Evolutionary conservation across 75 land plant species (phyloP).

Genomic region (Ceratopteris richardii): DNA sequence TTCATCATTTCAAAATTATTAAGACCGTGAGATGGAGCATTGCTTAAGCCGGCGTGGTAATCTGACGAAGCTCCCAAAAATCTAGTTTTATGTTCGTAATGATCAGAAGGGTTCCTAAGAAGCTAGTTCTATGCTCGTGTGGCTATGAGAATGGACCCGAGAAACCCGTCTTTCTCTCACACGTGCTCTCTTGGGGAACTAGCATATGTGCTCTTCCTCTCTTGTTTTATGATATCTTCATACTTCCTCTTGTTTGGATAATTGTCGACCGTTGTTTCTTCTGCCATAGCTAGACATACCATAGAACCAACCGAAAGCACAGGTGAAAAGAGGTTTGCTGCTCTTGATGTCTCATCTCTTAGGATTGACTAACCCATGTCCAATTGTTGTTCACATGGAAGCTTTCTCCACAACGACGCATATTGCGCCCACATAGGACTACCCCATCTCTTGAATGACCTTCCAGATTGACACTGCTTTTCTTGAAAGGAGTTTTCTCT

Average conservation of each 20-base stretch:
- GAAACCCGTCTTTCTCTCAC: constrained; percentile 1
- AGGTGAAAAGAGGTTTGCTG: too few species aligned
- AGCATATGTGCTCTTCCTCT: neutral
- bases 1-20: constrained; percentile 22
- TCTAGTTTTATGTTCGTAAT: neutral
- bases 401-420: too few species aligned
- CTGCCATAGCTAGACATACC: neutral
- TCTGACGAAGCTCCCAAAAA: neutral
- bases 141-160: neutral
- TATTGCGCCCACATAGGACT: too few species aligned
- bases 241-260: neutral
- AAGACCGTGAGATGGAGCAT: neutral
- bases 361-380: too few species aligned
- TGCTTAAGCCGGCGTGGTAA: neutral
- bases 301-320: too few species aligned
- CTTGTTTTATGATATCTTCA: neutral
- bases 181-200: neutral
- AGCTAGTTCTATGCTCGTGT: neutral
- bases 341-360: too few species aligned
- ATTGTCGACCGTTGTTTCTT: neutral
- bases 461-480: too few species aligned
- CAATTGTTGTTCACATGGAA: too few species aligned
- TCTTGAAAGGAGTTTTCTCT: too few species aligned
- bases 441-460: too few species aligned
- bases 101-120: neutral